Percentiles rank a stretch among this genome's conserved stretches.
These are phyloP conservation scores for Chaetothyriales sp. DNA, from an alignment of 2,329 filamentous ascomycete species.

Conservation along the genomic window DNA sequence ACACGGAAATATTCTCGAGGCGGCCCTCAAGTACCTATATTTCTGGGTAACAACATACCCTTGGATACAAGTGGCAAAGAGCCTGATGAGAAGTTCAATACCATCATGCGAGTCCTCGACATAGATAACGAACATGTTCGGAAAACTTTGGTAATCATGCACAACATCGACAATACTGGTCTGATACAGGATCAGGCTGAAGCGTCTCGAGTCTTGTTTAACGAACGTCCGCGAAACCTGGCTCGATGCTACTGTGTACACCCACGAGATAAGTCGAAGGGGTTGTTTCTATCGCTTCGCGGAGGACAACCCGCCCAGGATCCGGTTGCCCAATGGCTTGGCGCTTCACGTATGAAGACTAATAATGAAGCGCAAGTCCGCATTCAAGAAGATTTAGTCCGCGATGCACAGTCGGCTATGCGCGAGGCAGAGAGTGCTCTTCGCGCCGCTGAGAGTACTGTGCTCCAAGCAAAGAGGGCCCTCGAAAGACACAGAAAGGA, in stretches of 20 bases:
- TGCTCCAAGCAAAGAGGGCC: conserved; percentile 37
- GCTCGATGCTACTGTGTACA: conserved; percentile 51
- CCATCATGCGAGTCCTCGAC: conserved; percentile 63
- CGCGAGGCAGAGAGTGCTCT: conserved; percentile 38
- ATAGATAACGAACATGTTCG: conserved; percentile 68
- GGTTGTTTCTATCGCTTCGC: conserved; percentile 43
- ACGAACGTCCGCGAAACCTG: conserved; percentile 43
- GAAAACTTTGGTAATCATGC: conserved; percentile 70
- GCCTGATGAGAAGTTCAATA: conserved; percentile 59
- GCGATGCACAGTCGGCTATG: conserved; percentile 44
- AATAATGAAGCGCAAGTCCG: conserved; percentile 56
- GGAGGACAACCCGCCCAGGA: conserved; percentile 37
- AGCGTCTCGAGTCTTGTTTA: background rate
- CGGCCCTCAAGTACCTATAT: conserved; percentile 43
- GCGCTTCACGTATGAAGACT: conserved; percentile 61
- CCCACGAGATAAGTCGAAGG: conserved; percentile 50
- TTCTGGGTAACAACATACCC: conserved; percentile 45
- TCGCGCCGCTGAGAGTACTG: conserved; percentile 34
- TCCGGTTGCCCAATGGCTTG: conserved; percentile 40
- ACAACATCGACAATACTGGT: conserved; percentile 70
- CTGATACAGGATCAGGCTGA: conserved; percentile 47
- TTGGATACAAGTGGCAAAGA: conserved; percentile 55
- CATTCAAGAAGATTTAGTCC: conserved; percentile 35
- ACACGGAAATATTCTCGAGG: conserved; percentile 40
- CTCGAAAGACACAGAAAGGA: conserved; percentile 37